A percentile compares a stretch with the other conserved stretches of the same genome.
These are phyloP conservation scores for Fragaria iinumae DNA, from an alignment of 306 rosid genomes.

Conservation along the genomic window DNA sequence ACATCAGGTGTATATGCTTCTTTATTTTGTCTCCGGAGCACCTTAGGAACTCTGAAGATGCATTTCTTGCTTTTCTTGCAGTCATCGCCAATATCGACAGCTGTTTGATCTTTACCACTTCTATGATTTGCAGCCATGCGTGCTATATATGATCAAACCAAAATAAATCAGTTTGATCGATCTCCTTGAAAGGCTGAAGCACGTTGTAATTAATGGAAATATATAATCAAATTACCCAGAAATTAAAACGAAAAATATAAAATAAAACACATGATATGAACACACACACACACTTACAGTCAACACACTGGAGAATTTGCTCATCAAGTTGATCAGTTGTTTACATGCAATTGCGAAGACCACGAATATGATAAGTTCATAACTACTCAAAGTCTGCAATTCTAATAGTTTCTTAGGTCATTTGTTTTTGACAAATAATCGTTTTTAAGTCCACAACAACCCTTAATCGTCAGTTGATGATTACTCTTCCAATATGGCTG, in stretches of 20 bases:
- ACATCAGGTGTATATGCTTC: constrained; percentile 5
- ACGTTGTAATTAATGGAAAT: no score
- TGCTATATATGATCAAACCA: no score
- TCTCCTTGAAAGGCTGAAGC: no score
- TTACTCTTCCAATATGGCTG: background rate
- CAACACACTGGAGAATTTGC: background rate
- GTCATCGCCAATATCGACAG: background rate
- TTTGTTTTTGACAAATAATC: background rate
- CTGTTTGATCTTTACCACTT: background rate
- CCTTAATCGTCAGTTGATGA: background rate
- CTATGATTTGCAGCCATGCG: background rate
- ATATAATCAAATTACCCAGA: no score
- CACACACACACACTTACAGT: background rate
- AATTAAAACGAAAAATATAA: no score
- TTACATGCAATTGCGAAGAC: background rate
- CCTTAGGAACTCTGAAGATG: constrained; percentile 19
- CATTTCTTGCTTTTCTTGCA: background rate
- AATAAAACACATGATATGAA: no score
- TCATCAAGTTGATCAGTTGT: background rate
- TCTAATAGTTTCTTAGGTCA: no score
- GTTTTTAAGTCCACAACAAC: background rate
- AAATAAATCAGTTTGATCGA: no score
- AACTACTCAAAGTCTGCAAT: background rate
- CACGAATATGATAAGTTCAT: no score
- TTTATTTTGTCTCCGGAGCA: constrained; percentile 2